These are phyloP conservation scores for Leucosporidium yakuticum DNA, from an alignment of 768 basidiomycete genomes.

Conservation along the genomic window DNA sequence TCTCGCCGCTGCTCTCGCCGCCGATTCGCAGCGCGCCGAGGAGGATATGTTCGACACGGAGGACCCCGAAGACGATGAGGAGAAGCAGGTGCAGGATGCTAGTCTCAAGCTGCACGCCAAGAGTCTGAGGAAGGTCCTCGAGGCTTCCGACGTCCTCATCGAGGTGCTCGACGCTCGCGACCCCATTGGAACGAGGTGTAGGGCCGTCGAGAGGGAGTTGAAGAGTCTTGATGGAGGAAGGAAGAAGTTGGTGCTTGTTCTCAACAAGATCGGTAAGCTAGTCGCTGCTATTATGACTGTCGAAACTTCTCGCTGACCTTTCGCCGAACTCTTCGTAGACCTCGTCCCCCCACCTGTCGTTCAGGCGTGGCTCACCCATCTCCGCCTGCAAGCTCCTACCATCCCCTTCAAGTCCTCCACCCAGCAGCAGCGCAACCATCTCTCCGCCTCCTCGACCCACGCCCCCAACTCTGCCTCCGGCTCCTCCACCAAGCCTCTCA, in stretches of 20 bases:
- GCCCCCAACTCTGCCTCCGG: slow-evolving; percentile 42
- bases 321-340: slow-evolving; percentile 50
- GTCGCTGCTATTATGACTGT: background rate
- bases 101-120: slow-evolving; percentile 39
- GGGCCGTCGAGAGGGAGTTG: slow-evolving; percentile 81
- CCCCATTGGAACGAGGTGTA: slow-evolving; percentile 86
- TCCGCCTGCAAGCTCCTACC: slow-evolving; percentile 88
- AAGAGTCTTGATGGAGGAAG: slow-evolving; percentile 70
- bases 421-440: slow-evolving; percentile 69
- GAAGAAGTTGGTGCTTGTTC: slow-evolving; percentile 83
- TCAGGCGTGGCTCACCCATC: slow-evolving; percentile 78
- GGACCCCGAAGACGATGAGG: slow-evolving; percentile 9
- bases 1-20: slow-evolving; percentile 34
- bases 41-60: slow-evolving; percentile 23
- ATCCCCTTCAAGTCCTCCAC: slow-evolving; percentile 82
- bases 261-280: slow-evolving; percentile 89
- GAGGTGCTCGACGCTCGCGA: slow-evolving; percentile 82
- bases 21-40: slow-evolving; percentile 25
- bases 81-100: slow-evolving; percentile 21
- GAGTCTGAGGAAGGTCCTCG: slow-evolving; percentile 78
- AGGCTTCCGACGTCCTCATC: slow-evolving; percentile 82
- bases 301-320: background rate
- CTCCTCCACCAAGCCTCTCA: slow-evolving; percentile 38
- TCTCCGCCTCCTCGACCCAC: slow-evolving; percentile 54
- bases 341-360: slow-evolving; percentile 83